Evolutionary conservation across 2,329 filamentous ascomycete species (phyloP).

Genomic region (Fusarium mundagurra): DNA sequence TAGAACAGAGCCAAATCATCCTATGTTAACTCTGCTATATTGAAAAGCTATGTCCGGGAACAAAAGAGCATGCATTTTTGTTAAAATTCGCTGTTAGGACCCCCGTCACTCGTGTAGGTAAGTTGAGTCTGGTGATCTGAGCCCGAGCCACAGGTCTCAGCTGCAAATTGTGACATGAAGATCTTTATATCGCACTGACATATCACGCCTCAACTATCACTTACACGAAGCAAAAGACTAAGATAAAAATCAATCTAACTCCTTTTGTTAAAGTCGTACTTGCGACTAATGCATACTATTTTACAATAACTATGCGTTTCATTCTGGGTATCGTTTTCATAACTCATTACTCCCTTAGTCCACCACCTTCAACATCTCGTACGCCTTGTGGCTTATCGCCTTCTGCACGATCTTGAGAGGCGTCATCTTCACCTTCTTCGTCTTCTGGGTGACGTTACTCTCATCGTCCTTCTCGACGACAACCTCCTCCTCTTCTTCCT

Average conservation of each 20-base stretch:
- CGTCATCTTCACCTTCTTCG: slow-evolving; percentile 54
- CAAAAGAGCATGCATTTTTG: accelerated
- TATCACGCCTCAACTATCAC: neutral
- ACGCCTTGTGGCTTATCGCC: slow-evolving; percentile 63
- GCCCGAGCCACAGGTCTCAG: neutral
- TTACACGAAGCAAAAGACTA: accelerated
- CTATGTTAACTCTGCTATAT: neutral
- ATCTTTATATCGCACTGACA: neutral
- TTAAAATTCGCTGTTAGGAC: neutral
- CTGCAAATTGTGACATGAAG: neutral
- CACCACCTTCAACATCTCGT: slow-evolving; percentile 64
- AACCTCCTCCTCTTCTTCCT: slow-evolving; percentile 48
- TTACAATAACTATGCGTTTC: neutral
- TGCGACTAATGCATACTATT: neutral
- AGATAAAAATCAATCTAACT: too few species aligned
- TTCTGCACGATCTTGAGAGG: slow-evolving; percentile 58
- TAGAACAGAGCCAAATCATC: neutral
- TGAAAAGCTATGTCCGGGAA: neutral
- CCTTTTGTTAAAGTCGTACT: neutral
- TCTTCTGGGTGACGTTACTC: slow-evolving; percentile 17
- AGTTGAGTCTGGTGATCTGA: neutral
- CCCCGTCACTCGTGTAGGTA: accelerated
- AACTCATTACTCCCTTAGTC: slow-evolving; percentile 52
- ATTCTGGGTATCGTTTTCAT: slow-evolving; percentile 37
- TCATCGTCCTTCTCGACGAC: slow-evolving; percentile 46